These are phyloP conservation scores for Dichotomocladium elegans DNA, from an alignment of 371 early-diverging fungal genomes.

Conservation along the genomic window DNA sequence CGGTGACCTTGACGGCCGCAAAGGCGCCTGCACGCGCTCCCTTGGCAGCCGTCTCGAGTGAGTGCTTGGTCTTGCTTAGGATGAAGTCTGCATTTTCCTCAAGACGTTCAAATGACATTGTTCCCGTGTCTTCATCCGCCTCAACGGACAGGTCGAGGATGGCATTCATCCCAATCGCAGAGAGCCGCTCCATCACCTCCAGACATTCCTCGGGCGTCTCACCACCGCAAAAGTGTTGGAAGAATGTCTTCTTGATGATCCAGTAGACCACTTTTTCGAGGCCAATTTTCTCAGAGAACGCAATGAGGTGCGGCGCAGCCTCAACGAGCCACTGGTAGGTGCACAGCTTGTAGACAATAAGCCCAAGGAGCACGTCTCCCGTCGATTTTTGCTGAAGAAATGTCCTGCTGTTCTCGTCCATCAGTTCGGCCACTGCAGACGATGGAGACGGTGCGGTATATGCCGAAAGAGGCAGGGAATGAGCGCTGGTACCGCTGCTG, in stretches of 20 bases:
- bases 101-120: conserved; percentile 19
- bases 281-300: conserved; percentile 54
- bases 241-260: conserved; percentile 81
- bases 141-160: conserved; percentile 91
- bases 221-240: conserved; percentile 92
- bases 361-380: conserved; percentile 24
- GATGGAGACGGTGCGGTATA: conserved; percentile 24
- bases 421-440: conserved; percentile 21
- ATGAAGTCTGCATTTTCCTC: conserved; percentile 49
- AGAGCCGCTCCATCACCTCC: conserved; percentile 74
- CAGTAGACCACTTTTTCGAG: conserved; percentile 59
- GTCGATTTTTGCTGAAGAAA: conserved; percentile 52
- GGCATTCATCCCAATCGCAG: conserved; percentile 72
- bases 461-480: conserved; percentile 22
- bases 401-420: conserved; percentile 37
- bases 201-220: conserved; percentile 84
- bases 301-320: conserved; percentile 41
- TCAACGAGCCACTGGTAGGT: conserved; percentile 38
- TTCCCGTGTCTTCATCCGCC: conserved; percentile 53
- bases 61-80: conserved; percentile 50
- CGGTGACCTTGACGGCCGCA: conserved; percentile 89
- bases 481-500: conserved; percentile 4
- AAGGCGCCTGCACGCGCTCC: conserved; percentile 59
- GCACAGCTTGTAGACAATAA: conserved; percentile 36
- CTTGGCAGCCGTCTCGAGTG: conserved; percentile 55